Base-by-base conservation (phyloP, 1,139 yeast species). In the Kodamaea ohmeri region DNA sequence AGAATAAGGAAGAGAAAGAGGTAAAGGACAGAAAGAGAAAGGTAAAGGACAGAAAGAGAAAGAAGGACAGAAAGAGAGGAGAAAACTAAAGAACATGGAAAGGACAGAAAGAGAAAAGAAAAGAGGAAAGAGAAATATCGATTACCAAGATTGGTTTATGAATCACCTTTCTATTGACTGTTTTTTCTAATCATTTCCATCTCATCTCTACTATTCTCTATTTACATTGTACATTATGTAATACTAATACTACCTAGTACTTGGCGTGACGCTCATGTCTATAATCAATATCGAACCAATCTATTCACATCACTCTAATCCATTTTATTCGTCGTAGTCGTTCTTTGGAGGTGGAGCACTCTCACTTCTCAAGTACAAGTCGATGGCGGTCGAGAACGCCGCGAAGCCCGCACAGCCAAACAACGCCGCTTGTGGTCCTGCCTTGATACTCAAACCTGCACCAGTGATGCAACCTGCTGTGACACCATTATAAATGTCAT, bases 341-440 rank as follows among this genome's bases (percentile, higher is more conserved):
- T 86, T 83, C 36, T 71, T 58, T 18, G 97, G 97, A 27, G 97
- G 97, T 40, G 78, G 78, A 6, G 84, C 83, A 52, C 85, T 76
- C 51, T 92, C 98, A 51, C 88, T 80, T 53, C 90, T 76, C 81
- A 92, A 74, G 56, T 92, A 92, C 52, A 87, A 64, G 59, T 92
- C 97, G 46, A 92, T 84, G 6, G 97, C 97, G 7, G 95, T 82
- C 41, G 95, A 84, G 60, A 92, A 92, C 3, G 95, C 96, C 12
- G 98, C 97, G 68, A 92, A 92, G 11, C 97, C 98, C 22, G 95
- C 97, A 70, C 97, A 92, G 1, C 98, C 98, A 42, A 90, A 61
- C 24, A 80, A 52, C 0, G 96, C 95, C 21, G 96, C 95, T 54
- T 83, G 90, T 1, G 98, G 98, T 1, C 98, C 98, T 29, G 92